These are phyloP conservation scores for Oryza rufipogon DNA, from an alignment of 176 grass and related monocot species.

Conservation along the genomic window DNA sequence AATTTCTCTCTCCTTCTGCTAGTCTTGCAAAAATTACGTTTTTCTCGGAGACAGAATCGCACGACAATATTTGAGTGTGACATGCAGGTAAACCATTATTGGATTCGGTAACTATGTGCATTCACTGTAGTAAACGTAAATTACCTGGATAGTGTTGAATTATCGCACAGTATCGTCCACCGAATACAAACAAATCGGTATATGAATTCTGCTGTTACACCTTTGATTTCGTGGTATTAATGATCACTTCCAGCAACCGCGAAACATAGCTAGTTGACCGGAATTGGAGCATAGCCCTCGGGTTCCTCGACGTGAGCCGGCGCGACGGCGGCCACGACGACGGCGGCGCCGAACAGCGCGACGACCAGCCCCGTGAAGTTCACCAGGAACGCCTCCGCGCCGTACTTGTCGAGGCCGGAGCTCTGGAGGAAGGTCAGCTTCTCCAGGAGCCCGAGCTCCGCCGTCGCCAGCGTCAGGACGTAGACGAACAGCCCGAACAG, in stretches of 20 bases:
- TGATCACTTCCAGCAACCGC: neutral
- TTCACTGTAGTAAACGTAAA: neutral
- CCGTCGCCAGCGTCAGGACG: conserved; percentile 71
- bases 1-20: too few species aligned
- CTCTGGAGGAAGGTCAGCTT: conserved; percentile 93
- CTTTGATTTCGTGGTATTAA: conserved; percentile 3
- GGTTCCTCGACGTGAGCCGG: conserved; percentile 56
- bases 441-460: conserved; percentile 84
- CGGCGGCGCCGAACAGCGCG: conserved; percentile 64
- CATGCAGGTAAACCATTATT: neutral
- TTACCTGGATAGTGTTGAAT: neutral
- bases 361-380: conserved; percentile 81
- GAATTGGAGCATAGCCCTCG: conserved; percentile 61
- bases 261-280: conserved; percentile 31
- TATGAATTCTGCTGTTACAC: neutral
- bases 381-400: conserved; percentile 77
- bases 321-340: conserved; percentile 62
- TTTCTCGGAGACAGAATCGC: neutral
- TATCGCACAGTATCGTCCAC: neutral
- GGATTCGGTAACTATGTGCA: neutral
- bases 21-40: too few species aligned
- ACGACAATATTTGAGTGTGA: neutral
- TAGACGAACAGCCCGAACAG: conserved; percentile 91
- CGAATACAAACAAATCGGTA: neutral
- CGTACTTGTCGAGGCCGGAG: conserved; percentile 69